Evolutionary conservation across 192 early-diverging fungal genomes (phyloP).

Genomic region (Linnemannia schmuckeri): DNA sequence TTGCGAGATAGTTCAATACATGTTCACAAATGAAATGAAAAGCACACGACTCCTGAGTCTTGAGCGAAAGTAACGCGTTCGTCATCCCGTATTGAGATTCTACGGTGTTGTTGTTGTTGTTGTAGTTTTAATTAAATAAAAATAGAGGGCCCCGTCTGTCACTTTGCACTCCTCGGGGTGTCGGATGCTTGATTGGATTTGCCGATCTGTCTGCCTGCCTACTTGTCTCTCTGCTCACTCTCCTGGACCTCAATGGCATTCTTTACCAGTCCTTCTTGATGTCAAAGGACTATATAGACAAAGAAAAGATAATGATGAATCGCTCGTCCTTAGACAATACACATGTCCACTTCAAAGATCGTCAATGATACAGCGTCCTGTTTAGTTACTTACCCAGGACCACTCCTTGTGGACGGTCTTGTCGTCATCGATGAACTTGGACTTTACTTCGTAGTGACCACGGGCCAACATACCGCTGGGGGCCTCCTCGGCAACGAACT

Average conservation of each 20-base stretch:
- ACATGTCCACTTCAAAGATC: neutral
- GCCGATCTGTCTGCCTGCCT: neutral
- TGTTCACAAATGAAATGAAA: neutral
- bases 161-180: neutral
- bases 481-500: conserved; percentile 89
- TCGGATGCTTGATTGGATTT: neutral
- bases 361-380: neutral
- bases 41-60: neutral
- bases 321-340: neutral
- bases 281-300: conserved; percentile 69
- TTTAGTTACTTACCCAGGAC: conserved; percentile 69
- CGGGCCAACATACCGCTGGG: conserved; percentile 93
- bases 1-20: too few relatives aligned
- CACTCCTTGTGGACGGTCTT: conserved; percentile 83
- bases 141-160: neutral
- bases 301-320: neutral
- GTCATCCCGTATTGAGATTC: neutral
- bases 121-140: neutral
- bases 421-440: conserved; percentile 97
- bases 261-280: conserved; percentile 92
- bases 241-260: neutral
- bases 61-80: neutral
- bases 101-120: too few relatives aligned
- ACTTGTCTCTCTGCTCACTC: neutral
- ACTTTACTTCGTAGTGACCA: conserved; percentile 91